Conservation (phyloP, 140 eudicot genomes). For the Senecio squalidus region DNA sequence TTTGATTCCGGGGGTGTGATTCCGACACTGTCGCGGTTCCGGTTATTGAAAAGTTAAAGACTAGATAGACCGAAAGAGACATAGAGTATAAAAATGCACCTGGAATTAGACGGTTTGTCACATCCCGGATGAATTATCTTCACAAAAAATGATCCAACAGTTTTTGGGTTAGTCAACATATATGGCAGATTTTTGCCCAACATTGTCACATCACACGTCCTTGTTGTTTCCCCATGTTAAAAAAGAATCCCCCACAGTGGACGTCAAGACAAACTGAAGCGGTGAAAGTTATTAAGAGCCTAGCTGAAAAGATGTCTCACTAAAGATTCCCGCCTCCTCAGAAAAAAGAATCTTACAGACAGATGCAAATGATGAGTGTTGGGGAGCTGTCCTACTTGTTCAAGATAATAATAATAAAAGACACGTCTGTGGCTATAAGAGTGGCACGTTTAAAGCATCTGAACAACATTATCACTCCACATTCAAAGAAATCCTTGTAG, state of each 20-base stretch:
- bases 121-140: not conserved
- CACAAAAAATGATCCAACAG: not conserved
- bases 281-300: not conserved
- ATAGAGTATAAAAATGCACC: no score
- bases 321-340: not conserved
- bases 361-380: not conserved
- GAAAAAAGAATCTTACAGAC: not conserved
- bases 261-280: not conserved
- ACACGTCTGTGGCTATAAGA: not conserved
- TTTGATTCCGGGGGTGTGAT: no score
- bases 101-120: no score
- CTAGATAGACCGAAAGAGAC: no score
- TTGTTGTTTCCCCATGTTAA: no score
- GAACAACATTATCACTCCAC: slow-evolving; percentile 1
- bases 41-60: no score
- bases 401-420: not conserved
- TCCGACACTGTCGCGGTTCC: no score
- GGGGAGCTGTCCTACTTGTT: not conserved
- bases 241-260: no score
- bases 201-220: not conserved
- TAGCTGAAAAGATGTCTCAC: not conserved
- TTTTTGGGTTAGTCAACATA: not conserved
- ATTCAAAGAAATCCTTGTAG: not conserved
- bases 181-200: not conserved
- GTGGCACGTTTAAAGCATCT: not conserved